Evolutionary conservation across 2,329 filamentous ascomycete species (phyloP).

Genomic region (Exophiala alcalophila): DNA sequence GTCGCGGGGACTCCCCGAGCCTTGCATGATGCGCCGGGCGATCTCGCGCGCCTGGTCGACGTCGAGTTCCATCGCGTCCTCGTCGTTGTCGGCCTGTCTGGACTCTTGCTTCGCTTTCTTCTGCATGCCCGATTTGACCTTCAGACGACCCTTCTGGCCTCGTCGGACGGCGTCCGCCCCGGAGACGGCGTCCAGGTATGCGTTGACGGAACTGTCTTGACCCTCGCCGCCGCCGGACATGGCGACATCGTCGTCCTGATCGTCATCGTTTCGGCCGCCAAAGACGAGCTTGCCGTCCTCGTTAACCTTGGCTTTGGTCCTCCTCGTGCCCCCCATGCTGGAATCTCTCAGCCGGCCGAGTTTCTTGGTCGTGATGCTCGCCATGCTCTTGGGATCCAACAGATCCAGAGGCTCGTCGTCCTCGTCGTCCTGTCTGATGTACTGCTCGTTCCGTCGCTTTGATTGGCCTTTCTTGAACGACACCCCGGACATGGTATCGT

Average conservation of each 20-base stretch:
- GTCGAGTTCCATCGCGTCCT: slow-evolving; percentile 45
- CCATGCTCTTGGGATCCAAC: slow-evolving; percentile 81
- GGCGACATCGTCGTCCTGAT: slow-evolving; percentile 40
- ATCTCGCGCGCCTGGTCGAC: slow-evolving; percentile 46
- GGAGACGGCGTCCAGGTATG: slow-evolving; percentile 60
- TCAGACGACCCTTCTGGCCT: slow-evolving; percentile 59
- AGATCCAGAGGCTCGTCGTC: slow-evolving; percentile 94
- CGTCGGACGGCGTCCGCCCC: slow-evolving; percentile 57
- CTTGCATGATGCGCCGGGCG: slow-evolving; percentile 26
- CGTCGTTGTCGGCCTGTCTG: slow-evolving; percentile 35
- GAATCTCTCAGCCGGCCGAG: slow-evolving; percentile 39
- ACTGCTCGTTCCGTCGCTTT: slow-evolving; percentile 62
- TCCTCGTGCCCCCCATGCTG: slow-evolving; percentile 38
- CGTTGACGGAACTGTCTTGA: slow-evolving; percentile 48
- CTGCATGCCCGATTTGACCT: slow-evolving; percentile 52
- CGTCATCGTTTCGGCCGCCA: slow-evolving; percentile 35
- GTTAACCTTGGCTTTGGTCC: slow-evolving; percentile 43
- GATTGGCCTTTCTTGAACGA: slow-evolving; percentile 34
- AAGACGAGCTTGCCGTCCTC: slow-evolving; percentile 46
- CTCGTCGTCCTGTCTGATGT: slow-evolving; percentile 75
- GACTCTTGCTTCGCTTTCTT: slow-evolving; percentile 35
- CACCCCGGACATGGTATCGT: slow-evolving; percentile 27
- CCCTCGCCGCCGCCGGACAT: slow-evolving; percentile 42
- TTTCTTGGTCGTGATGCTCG: slow-evolving; percentile 68
- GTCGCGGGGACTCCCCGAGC: slow-evolving; percentile 12